A percentile compares a stretch with the other conserved stretches of the same genome.
phyloP scores from a whole-genome alignment of 2,329 filamentous ascomycete species.

The Alternaria atra region DNA sequence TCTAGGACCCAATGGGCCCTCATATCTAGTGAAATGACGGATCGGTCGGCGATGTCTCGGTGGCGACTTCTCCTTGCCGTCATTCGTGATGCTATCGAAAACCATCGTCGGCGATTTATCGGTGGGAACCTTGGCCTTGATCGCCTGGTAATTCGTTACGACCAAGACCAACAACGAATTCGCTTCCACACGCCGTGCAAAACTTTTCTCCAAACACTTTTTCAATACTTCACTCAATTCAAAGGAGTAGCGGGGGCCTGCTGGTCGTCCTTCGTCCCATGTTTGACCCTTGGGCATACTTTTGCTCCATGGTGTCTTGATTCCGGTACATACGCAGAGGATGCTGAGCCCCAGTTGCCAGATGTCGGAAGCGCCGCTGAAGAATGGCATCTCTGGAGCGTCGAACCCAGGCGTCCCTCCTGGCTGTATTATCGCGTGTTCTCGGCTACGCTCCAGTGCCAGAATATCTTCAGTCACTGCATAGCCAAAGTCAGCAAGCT shows the following conservation, averaged over 20 bases:
- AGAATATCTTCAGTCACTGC: slow-evolving; percentile 15
- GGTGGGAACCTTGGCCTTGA: slow-evolving; percentile 5
- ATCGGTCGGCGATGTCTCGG: slow-evolving; percentile 4
- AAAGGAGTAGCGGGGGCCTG: slow-evolving; percentile 16
- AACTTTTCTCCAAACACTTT: slow-evolving; percentile 8
- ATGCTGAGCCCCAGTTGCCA: slow-evolving; percentile 28
- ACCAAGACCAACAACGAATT: neutral
- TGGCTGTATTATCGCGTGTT: neutral
- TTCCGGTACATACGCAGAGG: slow-evolving; percentile 22
- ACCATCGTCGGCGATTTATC: slow-evolving; percentile 5
- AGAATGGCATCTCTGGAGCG: slow-evolving; percentile 27
- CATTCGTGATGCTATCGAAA: neutral
- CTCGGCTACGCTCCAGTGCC: neutral
- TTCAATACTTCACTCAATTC: slow-evolving; percentile 13
- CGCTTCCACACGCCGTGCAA: neutral
- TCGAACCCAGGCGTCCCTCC: slow-evolving; percentile 18
- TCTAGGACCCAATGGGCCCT: neutral
- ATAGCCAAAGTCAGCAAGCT: slow-evolving; percentile 32
- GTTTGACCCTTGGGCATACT: slow-evolving; percentile 1
- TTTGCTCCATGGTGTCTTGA: slow-evolving; percentile 9
- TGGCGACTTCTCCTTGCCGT: slow-evolving; percentile 7
- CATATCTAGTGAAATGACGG: neutral
- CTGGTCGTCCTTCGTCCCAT: slow-evolving; percentile 15
- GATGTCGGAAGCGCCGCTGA: slow-evolving; percentile 21
- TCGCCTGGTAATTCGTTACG: slow-evolving; percentile 4